A percentile compares a stretch with the other conserved stretches of the same genome.
These are phyloP conservation scores for Calvatia gigantea DNA, from an alignment of 768 basidiomycete genomes.

Conservation along the genomic window DNA sequence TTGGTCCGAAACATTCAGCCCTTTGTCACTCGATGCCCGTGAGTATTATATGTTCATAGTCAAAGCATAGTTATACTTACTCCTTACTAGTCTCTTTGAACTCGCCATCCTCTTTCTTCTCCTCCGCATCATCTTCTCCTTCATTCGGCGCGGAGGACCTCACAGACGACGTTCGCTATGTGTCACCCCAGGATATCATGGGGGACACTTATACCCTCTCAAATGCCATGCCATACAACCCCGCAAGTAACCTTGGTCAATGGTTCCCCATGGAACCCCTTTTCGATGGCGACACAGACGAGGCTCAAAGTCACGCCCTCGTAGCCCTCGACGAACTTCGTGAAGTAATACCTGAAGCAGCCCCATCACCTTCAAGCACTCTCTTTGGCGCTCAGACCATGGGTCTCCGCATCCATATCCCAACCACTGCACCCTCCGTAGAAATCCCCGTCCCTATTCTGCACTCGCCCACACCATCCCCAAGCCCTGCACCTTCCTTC, in stretches of 20 bases:
- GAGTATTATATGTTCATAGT: neutral
- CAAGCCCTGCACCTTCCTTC: too few relatives aligned
- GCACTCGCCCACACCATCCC: neutral
- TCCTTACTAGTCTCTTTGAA: neutral
- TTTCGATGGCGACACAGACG: neutral
- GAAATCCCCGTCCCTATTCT: neutral
- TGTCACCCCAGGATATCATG: slow-evolving; percentile 1
- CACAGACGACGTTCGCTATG: neutral
- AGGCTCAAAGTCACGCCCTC: neutral
- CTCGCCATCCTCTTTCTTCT: neutral
- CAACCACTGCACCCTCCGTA: neutral
- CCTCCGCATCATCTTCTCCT: neutral
- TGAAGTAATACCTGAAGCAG: neutral
- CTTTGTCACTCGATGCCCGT: neutral
- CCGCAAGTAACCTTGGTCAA: neutral
- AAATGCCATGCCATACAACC: neutral
- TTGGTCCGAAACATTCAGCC: neutral
- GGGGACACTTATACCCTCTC: neutral
- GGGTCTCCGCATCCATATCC: neutral
- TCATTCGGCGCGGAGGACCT: neutral
- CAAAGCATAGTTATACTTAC: neutral
- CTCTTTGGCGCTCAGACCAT: neutral
- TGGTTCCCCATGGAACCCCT: neutral
- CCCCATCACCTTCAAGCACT: neutral
- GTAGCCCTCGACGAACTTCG: neutral